Evolutionary conservation across 148 eudicot species (phyloP).

Genomic region (Arbutus unedo): DNA sequence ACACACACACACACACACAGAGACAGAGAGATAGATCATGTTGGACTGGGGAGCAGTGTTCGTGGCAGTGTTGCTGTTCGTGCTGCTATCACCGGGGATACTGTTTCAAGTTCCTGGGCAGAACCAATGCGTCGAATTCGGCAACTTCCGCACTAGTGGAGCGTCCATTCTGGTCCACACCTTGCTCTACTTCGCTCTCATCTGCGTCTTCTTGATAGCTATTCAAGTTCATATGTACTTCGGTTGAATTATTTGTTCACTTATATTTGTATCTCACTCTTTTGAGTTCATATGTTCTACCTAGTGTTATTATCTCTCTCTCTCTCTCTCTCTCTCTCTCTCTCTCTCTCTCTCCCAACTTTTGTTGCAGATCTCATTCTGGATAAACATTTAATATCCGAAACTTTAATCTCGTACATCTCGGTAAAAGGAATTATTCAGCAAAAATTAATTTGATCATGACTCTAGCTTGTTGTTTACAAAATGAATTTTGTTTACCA

Average conservation of each 20-base stretch:
- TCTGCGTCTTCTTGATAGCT: slow-evolving; percentile 48
- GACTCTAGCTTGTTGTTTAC: too few relatives aligned
- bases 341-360: too few relatives aligned
- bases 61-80: slow-evolving; percentile 44
- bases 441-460: too few relatives aligned
- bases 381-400: too few relatives aligned
- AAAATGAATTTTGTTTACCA: too few relatives aligned
- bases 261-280: neutral
- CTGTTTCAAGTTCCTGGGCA: slow-evolving; percentile 53
- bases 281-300: too few relatives aligned
- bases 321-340: too few relatives aligned
- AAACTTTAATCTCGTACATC: too few relatives aligned
- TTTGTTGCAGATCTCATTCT: too few relatives aligned
- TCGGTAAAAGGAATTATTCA: too few relatives aligned
- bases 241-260: slow-evolving; percentile 18
- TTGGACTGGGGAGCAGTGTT: slow-evolving; percentile 35
- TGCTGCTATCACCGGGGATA: slow-evolving; percentile 51
- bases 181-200: slow-evolving; percentile 46
- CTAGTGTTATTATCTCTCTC: too few relatives aligned
- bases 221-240: slow-evolving; percentile 40
- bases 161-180: slow-evolving; percentile 48
- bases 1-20: too few relatives aligned
- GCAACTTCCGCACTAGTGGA: slow-evolving; percentile 44
- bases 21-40: slow-evolving; percentile 13
- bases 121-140: slow-evolving; percentile 46